Base-by-base conservation (phyloP, 805 yeast genomes). In the Lipomyces lipofer region DNA sequence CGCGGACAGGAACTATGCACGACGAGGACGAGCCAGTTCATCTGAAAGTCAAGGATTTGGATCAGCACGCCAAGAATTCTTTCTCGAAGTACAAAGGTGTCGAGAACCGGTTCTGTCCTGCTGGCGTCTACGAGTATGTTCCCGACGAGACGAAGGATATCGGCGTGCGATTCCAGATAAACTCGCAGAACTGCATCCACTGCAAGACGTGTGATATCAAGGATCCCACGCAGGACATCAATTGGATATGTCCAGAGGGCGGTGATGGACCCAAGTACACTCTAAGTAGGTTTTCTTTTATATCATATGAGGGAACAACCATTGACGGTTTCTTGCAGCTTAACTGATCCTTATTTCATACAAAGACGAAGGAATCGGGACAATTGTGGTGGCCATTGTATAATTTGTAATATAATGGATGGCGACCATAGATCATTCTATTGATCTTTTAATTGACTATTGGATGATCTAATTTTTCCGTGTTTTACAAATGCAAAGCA, bases 231-330 rank as follows among this genome's bases (percentile, higher is more conserved):
- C 97, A 92, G 72, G 97, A 91, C 67, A 94, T 94, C 59, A 78
- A 81, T 67, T 94, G 99, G 99, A 81, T 84, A 10, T 96, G 89
- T n/a, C 99, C 99, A 6, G 98, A 94, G 75, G 98, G 99, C 58
- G 97, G 98, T 28, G 99, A 87, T 70, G 99, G 99, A 12, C 99
- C 99, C 53, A 94, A 94, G 71, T 94, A 94, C 38, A 33, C 46
- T 28, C 46, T 51, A 28, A 49, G 52, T 49, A 49, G 15, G 52
- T 48, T n/a, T 30, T n/a, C 12, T n/a, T 12, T 12, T 30, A 30
- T 30, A 30, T 12, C 35, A 30, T 12, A 30, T 9, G 33, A 13
- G 13, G 33, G 33, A 13, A 13, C 33, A 8, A 29, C 33, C 12
- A 13, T 29, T 13, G 8, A 13, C 33, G 33, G 33, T n/a, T n/a